These are phyloP conservation scores for Ocimum tenuiflorum DNA, from an alignment of 257 asterid genomes.

Conservation along the genomic window DNA sequence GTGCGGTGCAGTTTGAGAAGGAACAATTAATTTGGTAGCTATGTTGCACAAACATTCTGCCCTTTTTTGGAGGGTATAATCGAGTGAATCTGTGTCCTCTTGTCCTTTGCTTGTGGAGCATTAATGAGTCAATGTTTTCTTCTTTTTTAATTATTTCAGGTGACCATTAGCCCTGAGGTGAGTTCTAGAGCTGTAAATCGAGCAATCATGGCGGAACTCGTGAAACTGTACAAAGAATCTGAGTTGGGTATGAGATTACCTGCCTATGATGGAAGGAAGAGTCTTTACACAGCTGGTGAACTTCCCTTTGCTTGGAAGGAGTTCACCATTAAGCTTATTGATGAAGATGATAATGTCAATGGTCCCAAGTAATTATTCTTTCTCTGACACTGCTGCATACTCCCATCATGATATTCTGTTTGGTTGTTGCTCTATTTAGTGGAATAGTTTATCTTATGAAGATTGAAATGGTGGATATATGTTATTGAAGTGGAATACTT, in stretches of 20 bases:
- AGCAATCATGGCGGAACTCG: conserved; percentile 79
- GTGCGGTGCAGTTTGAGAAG: conserved; percentile 40
- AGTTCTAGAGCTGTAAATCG: conserved; percentile 74
- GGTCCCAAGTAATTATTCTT: conserved; percentile 64
- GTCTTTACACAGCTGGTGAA: conserved; percentile 94
- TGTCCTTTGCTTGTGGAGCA: conserved; percentile 36
- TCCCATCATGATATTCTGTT: not conserved
- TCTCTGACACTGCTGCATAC: conserved; percentile 4
- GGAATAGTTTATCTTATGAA: not conserved
- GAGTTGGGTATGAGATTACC: conserved; percentile 90
- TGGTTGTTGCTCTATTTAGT: not conserved
- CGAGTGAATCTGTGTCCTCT: conserved; percentile 19
- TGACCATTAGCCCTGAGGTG: conserved; percentile 90
- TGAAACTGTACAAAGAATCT: conserved; percentile 72
- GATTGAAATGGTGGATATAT: not conserved
- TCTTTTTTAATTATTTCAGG: conserved; percentile 38
- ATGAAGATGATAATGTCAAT: conserved; percentile 64
- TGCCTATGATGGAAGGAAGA: conserved; percentile 91
- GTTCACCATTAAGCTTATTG: conserved; percentile 65
- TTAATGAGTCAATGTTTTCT: conserved; percentile 33
- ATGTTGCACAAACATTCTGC: conserved; percentile 29
- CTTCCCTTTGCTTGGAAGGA: conserved; percentile 93
- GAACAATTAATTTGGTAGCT: conserved; percentile 23
- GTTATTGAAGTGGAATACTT: not conserved
- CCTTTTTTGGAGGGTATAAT: conserved; percentile 27